Evolutionary conservation across 2,329 filamentous ascomycete species (phyloP), one percentile per base, ranked within the genome.

Genomic region (Sporothrix protearum): DNA sequence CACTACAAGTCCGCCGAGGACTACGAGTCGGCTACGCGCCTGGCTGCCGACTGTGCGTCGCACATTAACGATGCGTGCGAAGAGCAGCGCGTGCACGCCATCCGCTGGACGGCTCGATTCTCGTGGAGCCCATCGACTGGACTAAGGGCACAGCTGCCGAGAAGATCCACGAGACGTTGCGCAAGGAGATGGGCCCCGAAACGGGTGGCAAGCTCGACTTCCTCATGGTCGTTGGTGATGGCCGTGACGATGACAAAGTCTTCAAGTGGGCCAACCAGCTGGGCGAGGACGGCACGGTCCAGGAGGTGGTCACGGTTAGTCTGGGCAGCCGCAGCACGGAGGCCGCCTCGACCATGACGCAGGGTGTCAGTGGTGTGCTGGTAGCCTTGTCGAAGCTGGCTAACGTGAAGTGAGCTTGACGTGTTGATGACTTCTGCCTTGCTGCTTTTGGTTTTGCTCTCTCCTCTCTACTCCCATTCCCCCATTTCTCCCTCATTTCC

Each of bases 1-100:
- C 93, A 97, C 80, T 96, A 96, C 82, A 92, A 92, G 79, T 90
- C 89, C 69, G 91, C 92, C 1, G 91, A 93, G 71, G 93, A 97
- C 78, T 88, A 88, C 72, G 88, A 91, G 68, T 86, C 88, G 30
- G 94, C 94, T 0, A 85, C 87, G 72, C 89, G 93, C 25, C 91
- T 94, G 76, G 95, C 94, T 0, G 92, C 91, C 25, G 95, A 98
- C 78, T 97, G 94, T 77, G 93, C 93, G 0, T 94, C 92, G 74
- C 94, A 97, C 77, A 96, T 98, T 84, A 98, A 98, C 78, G 94
- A 97, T 78, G 92, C 93, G 0, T 97, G 94, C 78, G 91, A 93
- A 78, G 88, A 87, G 71, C 92, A 96, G 80, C 87, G 89, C 42
- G 91, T 98, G 4, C 93, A 94, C 77, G 95, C 95, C 5, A 88